Percentiles rank a stretch among this genome's conserved stretches.
phyloP scores from a whole-genome alignment of 192 early-diverging fungal genomes.

The Coemansia sp. region DNA sequence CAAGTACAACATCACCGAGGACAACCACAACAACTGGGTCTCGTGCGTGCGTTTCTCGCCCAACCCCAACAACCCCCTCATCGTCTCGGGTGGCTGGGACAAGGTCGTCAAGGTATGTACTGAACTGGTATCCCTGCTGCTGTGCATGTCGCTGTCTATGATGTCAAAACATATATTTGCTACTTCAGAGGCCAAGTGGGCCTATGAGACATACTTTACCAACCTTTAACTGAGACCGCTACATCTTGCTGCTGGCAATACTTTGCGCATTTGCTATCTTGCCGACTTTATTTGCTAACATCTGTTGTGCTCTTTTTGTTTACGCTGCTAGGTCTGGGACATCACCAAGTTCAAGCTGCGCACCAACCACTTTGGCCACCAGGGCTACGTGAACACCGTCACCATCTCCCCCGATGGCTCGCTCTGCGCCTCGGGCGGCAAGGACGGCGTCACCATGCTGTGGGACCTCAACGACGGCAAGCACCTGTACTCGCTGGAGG shows the following conservation, averaged over 20 bases:
- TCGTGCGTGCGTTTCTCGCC: slow-evolving; percentile 99
- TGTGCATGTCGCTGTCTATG: slow-evolving; percentile 29
- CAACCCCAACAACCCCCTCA: slow-evolving; percentile 97
- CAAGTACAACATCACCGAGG: slow-evolving; percentile 98
- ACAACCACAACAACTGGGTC: slow-evolving; percentile 98
- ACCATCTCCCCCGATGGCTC: slow-evolving; percentile 99
- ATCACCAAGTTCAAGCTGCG: slow-evolving; percentile 97
- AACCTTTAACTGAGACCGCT: slow-evolving; percentile 38
- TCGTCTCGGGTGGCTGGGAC: slow-evolving; percentile 99
- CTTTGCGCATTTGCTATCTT: neutral
- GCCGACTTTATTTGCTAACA: neutral
- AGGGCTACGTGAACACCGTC: slow-evolving; percentile 96
- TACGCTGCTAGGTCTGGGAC: slow-evolving; percentile 88
- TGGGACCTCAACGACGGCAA: slow-evolving; percentile 99
- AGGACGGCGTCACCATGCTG: slow-evolving; percentile 98
- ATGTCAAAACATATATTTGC: slow-evolving; percentile 69
- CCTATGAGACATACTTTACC: slow-evolving; percentile 67
- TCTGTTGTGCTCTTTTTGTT: neutral
- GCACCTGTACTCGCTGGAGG: slow-evolving; percentile 99
- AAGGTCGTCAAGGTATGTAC: slow-evolving; percentile 97
- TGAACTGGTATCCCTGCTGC: neutral
- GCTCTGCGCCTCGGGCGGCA: slow-evolving; percentile 99
- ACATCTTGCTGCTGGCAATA: neutral
- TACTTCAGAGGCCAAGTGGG: slow-evolving; percentile 68
- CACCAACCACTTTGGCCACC: slow-evolving; percentile 99